These are phyloP conservation scores for Pythium brachiatum DNA, from an alignment of 352 stramenopile species.

Conservation along the genomic window DNA sequence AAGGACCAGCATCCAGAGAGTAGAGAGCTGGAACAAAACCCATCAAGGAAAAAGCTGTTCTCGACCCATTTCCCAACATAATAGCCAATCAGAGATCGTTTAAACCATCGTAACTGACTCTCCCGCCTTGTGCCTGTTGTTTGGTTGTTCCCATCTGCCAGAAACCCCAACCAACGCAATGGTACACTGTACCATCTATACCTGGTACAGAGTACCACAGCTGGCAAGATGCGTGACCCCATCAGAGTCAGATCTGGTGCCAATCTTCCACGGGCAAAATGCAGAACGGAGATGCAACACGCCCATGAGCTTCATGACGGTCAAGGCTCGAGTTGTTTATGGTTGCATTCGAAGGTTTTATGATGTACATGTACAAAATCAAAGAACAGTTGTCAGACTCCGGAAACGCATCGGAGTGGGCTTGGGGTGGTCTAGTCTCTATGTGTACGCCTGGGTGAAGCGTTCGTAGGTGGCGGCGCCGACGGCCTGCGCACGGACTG, in stretches of 20 bases:
- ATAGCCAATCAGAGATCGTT: neutral
- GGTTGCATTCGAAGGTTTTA: too few relatives aligned
- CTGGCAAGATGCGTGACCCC: neutral
- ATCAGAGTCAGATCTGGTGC: neutral
- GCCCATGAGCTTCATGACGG: too few relatives aligned
- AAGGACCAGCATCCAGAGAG: neutral
- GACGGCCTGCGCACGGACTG: constrained; percentile 51
- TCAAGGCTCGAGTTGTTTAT: too few relatives aligned
- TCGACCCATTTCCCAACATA: neutral
- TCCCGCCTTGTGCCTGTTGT: neutral
- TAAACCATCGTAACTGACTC: constrained; percentile 1
- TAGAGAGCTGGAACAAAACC: constrained; percentile 5
- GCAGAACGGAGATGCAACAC: neutral
- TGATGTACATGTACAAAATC: neutral
- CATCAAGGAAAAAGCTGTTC: neutral
- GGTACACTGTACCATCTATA: neutral
- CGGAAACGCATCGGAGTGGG: neutral
- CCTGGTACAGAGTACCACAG: neutral
- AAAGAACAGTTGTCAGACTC: neutral
- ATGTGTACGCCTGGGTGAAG: constrained; percentile 17
- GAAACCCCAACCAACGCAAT: constrained; percentile 4
- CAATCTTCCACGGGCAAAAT: neutral
- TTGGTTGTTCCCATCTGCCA: neutral
- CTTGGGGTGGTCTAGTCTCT: constrained; percentile 1
- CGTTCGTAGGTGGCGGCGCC: constrained; percentile 32